Evolutionary conservation across 495 filamentous ascomycete species (phyloP), one percentile per base, ranked within the genome.

Genomic region (Aspergillus steynii): DNA sequence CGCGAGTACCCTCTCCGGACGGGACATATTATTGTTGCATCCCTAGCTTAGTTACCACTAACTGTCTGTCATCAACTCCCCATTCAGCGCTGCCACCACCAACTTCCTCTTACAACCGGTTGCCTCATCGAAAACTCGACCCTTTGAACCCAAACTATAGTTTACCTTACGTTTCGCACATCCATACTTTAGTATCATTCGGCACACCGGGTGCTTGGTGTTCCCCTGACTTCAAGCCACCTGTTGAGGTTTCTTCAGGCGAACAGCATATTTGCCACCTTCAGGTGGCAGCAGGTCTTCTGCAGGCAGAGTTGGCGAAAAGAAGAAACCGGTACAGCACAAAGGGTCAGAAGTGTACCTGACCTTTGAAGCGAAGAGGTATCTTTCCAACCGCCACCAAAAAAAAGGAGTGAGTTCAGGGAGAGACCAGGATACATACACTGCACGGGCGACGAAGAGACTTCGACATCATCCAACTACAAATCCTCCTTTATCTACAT

Each of bases 221-320:
- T n/a, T 53, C 51, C 51, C 51, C 51, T 53, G 51, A 53, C 28
- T 53, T 53, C 51, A 8, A 27, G 14, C 15, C 27, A n/a, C 29
- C 51, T 28, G 8, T 53, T 29, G 51, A 29, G 15, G 27, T 53
- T 53, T 53, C n/a, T 49, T 55, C 37, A 15, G 32, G 25, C 26
- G 42, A 46, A 26, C 53, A 59, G 52, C 26, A 28, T 29, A 37
- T 27, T 58, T 58, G 54, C 53, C 50, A 56, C 58, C 57, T 45
- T 58, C 56, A 32, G 56, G 60, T 65, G 50, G 61, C 58, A 61
- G 59, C 56, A 63, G 62, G 60, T 54, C 45, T 53, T 49, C 54
- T 61, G 58, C 58, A 57, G 53, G 42, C 31, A 50, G 29, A 51
- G 27, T 58, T 26, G 27, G 46, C 29, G 5, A 45, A 45, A 29